Percentiles rank a stretch among this genome's conserved stretches.
phyloP scores from a whole-genome alignment of 2,329 filamentous ascomycete genomes.

The Karstenula rhodostoma region DNA sequence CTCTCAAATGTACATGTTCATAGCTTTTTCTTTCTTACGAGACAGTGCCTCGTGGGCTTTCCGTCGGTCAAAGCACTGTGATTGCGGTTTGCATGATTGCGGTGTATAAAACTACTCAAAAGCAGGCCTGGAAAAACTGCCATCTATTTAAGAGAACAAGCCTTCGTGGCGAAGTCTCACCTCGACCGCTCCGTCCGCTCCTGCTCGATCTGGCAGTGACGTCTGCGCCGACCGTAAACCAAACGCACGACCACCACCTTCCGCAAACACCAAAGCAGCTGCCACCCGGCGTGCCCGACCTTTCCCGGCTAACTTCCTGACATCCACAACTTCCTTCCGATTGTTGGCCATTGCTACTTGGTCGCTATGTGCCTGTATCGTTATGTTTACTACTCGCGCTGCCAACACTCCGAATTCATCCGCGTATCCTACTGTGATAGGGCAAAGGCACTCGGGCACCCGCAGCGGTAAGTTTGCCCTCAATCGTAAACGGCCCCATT shows the following conservation, averaged over 20 bases:
- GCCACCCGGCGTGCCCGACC: conserved; percentile 12
- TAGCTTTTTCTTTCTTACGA: not conserved
- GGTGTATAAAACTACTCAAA: not conserved
- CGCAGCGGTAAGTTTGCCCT: conserved; percentile 25
- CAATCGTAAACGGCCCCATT: not conserved
- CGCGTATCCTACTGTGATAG: conserved; percentile 43
- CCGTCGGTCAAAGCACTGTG: not conserved
- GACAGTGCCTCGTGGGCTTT: not conserved
- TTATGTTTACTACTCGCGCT: conserved; percentile 44
- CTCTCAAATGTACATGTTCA: not conserved
- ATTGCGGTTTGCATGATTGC: not conserved
- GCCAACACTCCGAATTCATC: conserved; percentile 43
- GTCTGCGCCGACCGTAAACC: conserved; percentile 7
- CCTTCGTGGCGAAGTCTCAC: not conserved
- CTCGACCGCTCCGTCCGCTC: not conserved
- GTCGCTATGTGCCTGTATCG: conserved; percentile 46
- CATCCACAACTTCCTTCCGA: conserved; percentile 15
- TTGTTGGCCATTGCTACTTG: conserved; percentile 7
- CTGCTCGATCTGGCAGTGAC: not conserved
- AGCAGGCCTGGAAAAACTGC: not conserved
- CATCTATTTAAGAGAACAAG: not conserved
- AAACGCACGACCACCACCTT: conserved; percentile 10
- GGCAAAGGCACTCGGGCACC: conserved; percentile 30
- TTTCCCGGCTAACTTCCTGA: conserved; percentile 3
- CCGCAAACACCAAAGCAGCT: not conserved